These are phyloP conservation scores for Aureobasidium musti DNA, from an alignment of 2,329 filamentous ascomycete genomes.

Conservation along the genomic window DNA sequence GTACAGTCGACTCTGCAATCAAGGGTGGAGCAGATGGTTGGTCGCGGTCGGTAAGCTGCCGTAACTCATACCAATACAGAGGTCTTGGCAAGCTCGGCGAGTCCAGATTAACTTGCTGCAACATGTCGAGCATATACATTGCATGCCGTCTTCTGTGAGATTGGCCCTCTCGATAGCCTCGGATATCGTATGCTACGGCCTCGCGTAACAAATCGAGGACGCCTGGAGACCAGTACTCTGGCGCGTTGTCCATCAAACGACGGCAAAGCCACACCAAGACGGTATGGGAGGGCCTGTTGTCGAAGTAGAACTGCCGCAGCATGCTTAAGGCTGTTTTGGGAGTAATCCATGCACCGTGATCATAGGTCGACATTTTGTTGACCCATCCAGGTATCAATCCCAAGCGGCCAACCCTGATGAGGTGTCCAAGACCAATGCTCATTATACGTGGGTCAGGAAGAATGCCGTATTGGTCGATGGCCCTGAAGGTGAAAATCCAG, in stretches of 20 bases:
- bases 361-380: slow-evolving; percentile 31
- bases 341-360: slow-evolving; percentile 32
- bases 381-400: slow-evolving; percentile 37
- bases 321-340: slow-evolving; percentile 32
- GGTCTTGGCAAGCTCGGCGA: slow-evolving; percentile 6
- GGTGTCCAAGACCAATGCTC: slow-evolving; percentile 34
- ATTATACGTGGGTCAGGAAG: slow-evolving; percentile 34
- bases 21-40: not conserved
- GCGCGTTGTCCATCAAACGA: slow-evolving; percentile 30
- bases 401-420: slow-evolving; percentile 33
- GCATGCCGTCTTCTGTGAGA: not conserved
- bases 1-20: not conserved
- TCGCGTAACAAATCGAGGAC: slow-evolving; percentile 35
- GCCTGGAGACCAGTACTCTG: slow-evolving; percentile 32
- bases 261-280: slow-evolving; percentile 37
- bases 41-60: not conserved
- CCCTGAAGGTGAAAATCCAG: slow-evolving; percentile 36
- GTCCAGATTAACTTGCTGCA: not conserved
- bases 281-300: slow-evolving; percentile 36
- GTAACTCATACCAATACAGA: slow-evolving; percentile 2
- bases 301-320: slow-evolving; percentile 36
- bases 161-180: slow-evolving; percentile 27
- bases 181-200: slow-evolving; percentile 37
- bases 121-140: slow-evolving; percentile 4
- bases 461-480: slow-evolving; percentile 35